Percentiles rank a stretch among this genome's conserved stretches.
Evolutionary conservation across 768 basidiomycete genomes (phyloP).

Genomic region (Gelatoporia subvermispora): DNA sequence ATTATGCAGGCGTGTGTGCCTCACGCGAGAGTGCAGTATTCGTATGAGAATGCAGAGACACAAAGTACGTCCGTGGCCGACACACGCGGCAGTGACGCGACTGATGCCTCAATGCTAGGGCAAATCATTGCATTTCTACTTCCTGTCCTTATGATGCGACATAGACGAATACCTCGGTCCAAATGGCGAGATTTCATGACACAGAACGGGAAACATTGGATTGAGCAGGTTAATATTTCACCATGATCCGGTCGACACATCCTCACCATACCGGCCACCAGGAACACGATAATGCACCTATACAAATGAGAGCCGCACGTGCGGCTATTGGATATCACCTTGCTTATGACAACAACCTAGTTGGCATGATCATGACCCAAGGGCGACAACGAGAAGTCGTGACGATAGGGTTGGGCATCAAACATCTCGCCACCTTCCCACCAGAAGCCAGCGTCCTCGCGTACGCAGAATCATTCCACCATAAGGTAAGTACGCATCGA

Average conservation of each 20-base stretch:
- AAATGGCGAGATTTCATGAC: constrained; percentile 68
- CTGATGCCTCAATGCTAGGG: constrained; percentile 36
- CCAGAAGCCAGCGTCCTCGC: constrained; percentile 50
- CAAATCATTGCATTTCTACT: constrained; percentile 69
- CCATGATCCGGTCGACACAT: not conserved
- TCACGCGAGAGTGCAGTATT: constrained; percentile 48
- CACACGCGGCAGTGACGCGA: not conserved
- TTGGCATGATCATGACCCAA: constrained; percentile 85
- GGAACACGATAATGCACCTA: constrained; percentile 52
- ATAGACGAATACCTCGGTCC: constrained; percentile 69
- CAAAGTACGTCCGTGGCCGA: no score
- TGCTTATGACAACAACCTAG: constrained; percentile 59
- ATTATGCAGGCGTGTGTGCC: constrained; percentile 58
- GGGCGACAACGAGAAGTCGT: constrained; percentile 70
- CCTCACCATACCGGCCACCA: constrained; percentile 20
- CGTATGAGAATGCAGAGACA: constrained; percentile 11
- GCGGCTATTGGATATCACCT: constrained; percentile 82
- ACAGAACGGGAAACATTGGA: constrained; percentile 71
- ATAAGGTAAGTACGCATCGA: constrained; percentile 52
- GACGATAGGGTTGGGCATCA: constrained; percentile 79
- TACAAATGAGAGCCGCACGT: constrained; percentile 58
- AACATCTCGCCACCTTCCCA: constrained; percentile 60
- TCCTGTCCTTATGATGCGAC: constrained; percentile 82
- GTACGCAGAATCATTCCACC: constrained; percentile 70
- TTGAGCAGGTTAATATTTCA: constrained; percentile 55